Conservation (phyloP, 2,329 filamentous ascomycete species). For the Verticillium zaregamsianum region DNA sequence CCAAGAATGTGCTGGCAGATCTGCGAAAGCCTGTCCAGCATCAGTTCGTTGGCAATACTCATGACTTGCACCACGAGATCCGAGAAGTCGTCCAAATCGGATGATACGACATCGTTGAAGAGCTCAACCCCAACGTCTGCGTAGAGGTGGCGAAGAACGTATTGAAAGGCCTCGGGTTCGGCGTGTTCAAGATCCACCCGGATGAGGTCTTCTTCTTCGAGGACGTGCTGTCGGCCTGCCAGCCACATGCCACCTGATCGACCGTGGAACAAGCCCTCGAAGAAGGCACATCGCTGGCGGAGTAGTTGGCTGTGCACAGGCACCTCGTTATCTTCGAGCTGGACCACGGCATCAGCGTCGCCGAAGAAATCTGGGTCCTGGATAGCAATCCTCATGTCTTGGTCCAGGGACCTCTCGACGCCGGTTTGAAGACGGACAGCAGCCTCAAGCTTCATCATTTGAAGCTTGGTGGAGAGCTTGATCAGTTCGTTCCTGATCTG, state of each 20-base stretch:
- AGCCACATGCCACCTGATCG: constrained; percentile 84
- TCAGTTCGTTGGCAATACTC: constrained; percentile 85
- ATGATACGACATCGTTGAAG: constrained; percentile 70
- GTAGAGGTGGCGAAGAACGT: constrained; percentile 80
- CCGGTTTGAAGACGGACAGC: constrained; percentile 71
- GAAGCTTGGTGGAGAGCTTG: constrained; percentile 70
- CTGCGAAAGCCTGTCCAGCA: constrained; percentile 87
- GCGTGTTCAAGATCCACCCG: constrained; percentile 82
- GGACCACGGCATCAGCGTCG: constrained; percentile 73
- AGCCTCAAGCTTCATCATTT: constrained; percentile 68
- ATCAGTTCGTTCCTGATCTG: constrained; percentile 83
- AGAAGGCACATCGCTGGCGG: constrained; percentile 86
- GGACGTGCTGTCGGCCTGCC: constrained; percentile 55
- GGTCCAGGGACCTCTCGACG: constrained; percentile 58
- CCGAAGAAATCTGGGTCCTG: constrained; percentile 68
- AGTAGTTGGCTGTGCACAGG: constrained; percentile 73
- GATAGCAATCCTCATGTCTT: constrained; percentile 68
- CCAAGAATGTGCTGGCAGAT: constrained; percentile 84
- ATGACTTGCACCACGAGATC: constrained; percentile 91
- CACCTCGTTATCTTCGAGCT: constrained; percentile 71
- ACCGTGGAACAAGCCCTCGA: constrained; percentile 85
- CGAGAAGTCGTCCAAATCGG: constrained; percentile 76
- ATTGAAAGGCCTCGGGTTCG: constrained; percentile 65
- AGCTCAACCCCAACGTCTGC: constrained; percentile 75
- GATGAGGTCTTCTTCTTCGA: constrained; percentile 39